These are phyloP conservation scores for Solanum habrochaites DNA, from an alignment of 257 asterid species.

Conservation along the genomic window DNA sequence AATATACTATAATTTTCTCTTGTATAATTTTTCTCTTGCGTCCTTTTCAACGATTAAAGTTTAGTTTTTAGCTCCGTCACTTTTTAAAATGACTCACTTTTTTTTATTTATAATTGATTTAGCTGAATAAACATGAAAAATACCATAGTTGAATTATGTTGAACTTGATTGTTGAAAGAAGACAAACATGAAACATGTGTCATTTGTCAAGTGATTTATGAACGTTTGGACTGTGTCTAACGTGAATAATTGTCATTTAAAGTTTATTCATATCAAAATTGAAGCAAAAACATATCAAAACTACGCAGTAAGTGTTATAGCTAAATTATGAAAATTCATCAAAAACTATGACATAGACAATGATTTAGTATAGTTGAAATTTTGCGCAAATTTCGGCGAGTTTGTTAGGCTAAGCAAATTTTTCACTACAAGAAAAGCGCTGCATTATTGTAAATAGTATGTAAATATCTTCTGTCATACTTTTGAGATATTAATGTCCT, in stretches of 20 bases:
- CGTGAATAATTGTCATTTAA: not conserved
- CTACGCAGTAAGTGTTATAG: not conserved
- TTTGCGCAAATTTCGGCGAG: not conserved
- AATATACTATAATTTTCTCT: not conserved
- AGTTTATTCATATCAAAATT: not conserved
- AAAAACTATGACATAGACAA: not conserved
- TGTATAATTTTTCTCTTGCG: not conserved
- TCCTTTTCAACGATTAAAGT: not conserved
- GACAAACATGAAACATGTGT: not conserved
- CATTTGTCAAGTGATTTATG: not conserved
- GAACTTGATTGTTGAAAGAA: not conserved
- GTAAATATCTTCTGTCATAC: fast-evolving
- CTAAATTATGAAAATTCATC: not conserved
- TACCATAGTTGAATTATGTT: not conserved
- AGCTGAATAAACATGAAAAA: not conserved
- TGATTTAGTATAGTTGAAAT: not conserved
- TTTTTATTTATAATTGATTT: not conserved
- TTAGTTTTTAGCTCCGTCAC: not conserved
- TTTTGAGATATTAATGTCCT: fast-evolving
- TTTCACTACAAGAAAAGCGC: not conserved
- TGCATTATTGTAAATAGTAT: fast-evolving
- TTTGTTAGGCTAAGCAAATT: not conserved
- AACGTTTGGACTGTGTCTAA: not conserved
- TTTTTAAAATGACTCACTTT: not conserved
- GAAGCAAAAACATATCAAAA: not conserved